These are phyloP conservation scores for Phyllosticta ampelicida DNA, from an alignment of 2,329 filamentous ascomycete genomes.

Conservation along the genomic window DNA sequence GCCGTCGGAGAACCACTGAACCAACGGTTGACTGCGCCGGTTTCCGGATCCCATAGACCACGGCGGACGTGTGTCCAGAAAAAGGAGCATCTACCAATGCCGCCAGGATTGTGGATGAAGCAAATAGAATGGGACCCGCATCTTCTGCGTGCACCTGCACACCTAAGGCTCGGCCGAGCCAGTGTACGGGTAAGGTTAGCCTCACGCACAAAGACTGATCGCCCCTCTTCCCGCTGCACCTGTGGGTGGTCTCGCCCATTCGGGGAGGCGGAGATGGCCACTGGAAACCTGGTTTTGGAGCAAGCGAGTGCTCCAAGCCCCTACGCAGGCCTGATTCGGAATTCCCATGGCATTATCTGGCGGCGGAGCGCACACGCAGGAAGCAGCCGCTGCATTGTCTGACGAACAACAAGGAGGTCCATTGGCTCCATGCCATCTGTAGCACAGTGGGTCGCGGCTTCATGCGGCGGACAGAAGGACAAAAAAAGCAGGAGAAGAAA, in stretches of 20 bases:
- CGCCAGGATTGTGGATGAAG: conserved; percentile 7
- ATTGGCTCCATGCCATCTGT: not conserved
- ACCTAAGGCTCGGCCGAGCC: conserved; percentile 9
- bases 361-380: not conserved
- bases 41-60: not conserved
- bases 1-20: not conserved
- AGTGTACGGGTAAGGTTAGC: conserved; percentile 3
- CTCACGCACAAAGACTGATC: not conserved
- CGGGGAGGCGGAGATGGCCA: not conserved
- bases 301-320: not conserved
- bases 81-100: not conserved
- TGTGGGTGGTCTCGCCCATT: not conserved
- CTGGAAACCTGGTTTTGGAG: not conserved
- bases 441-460: not conserved
- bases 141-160: conserved; percentile 9
- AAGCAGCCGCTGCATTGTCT: not conserved
- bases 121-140: not conserved
- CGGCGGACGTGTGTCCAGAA: not conserved
- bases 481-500: not conserved
- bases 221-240: not conserved
- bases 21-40: not conserved
- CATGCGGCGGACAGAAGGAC: not conserved
- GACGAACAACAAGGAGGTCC: not conserved
- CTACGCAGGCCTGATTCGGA: not conserved
- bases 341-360: not conserved